Percentiles rank a stretch among this genome's conserved stretches.
These are phyloP conservation scores for Fusarium hainanense DNA, from an alignment of 2,329 filamentous ascomycete genomes.

Conservation along the genomic window DNA sequence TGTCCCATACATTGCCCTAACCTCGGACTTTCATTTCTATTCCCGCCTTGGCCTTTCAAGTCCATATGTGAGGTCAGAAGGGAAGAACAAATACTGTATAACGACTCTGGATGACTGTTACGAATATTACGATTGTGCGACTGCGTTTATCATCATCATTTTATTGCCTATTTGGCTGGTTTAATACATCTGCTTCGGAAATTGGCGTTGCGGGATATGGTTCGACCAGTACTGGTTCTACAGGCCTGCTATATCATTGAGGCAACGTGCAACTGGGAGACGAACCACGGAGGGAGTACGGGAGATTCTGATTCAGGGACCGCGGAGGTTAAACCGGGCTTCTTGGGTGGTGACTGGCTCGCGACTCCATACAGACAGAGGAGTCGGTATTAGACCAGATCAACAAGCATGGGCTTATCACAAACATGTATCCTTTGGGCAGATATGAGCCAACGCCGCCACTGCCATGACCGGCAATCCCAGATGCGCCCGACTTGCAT, in stretches of 20 bases:
- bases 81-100: conserved; percentile 37
- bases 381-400: conserved; percentile 26
- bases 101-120: conserved; percentile 48
- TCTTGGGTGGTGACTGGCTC: conserved; percentile 19
- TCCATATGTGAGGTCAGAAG: conserved; percentile 1
- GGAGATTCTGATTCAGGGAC: conserved; percentile 28
- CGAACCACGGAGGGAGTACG: conserved; percentile 31
- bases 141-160: conserved; percentile 40
- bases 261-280: conserved; percentile 34
- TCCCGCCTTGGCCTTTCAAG: conserved; percentile 9
- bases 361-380: conserved; percentile 2
- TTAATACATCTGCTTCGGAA: conserved; percentile 43
- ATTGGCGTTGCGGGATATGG: conserved; percentile 42
- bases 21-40: background rate
- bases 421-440: conserved; percentile 5
- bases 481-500: conserved; percentile 19
- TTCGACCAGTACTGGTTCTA: conserved; percentile 10
- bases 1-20: background rate
- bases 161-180: conserved; percentile 39
- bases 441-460: conserved; percentile 19
- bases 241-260: conserved; percentile 23
- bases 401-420: conserved; percentile 10
- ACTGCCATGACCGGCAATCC: background rate
- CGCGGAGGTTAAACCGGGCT: conserved; percentile 23
- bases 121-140: conserved; percentile 43